Base-by-base conservation (phyloP, 768 basidiomycete species). In the Punctularia strigosozonata region DNA sequence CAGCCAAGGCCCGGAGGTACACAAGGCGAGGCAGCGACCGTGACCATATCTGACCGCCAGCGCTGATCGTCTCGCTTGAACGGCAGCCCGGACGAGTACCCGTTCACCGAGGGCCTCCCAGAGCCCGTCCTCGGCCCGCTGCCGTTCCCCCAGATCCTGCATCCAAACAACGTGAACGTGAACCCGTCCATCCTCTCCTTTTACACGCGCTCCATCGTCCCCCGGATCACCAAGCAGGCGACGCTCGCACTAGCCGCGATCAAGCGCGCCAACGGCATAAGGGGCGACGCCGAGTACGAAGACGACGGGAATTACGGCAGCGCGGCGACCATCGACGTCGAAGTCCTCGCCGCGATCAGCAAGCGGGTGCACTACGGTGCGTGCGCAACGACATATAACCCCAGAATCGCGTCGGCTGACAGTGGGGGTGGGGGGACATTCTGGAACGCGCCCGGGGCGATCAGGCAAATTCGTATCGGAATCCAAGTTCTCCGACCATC, bases 301-400 rank as follows among this genome's bases (percentile, higher is more conserved):
- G 91, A 97, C 56, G 95, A 99, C 51, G 92, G 91, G 21, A 99
- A 99, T 59, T 95, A 99, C 55, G 95, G 95, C 14, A 91, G 87
- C 54, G 81, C 90, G 0, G 88, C 90, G 1, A 92, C 87, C 21
- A 74, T 95, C 42, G 95, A 99, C 53, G 75, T 99, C 20, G 92
- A 98, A 58, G 80, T 90, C 3, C 71, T 99, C n/a, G 92, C 97
- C 54, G 82, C 91, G n/a, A 82, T 99, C 54, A 91, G 87, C 63
- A 84, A 97, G 64, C 79, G 95, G 26, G 92, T 99, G 24, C 95
- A 99, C 60, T 99, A 94, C 52, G 95, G 95, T 92, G 47, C 38
- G 73, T 59, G 20, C 6, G 23, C 30, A 19, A 18, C 8, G 8
- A 12, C 21, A 21, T 5, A 10, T 8, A 15, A 31, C 19, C 21